phyloP scores from a whole-genome alignment of 2,329 filamentous ascomycete species.

The Neophaeococcomyces aloes region DNA sequence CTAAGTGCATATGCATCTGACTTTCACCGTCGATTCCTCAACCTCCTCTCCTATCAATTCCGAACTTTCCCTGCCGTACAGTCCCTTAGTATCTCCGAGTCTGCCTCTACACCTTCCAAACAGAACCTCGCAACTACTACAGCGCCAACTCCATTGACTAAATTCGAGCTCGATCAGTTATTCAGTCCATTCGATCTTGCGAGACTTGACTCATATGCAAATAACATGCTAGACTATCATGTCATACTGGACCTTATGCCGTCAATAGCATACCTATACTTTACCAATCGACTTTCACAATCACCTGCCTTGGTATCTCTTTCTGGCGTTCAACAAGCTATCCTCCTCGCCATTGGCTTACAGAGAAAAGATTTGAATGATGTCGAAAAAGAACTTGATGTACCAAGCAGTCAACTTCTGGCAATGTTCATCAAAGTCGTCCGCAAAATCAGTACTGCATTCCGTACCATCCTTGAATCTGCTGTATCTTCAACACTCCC shows the following conservation, averaged over 20 bases:
- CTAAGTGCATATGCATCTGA: slow-evolving; percentile 82
- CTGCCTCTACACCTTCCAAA: slow-evolving; percentile 46
- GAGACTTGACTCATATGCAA: slow-evolving; percentile 86
- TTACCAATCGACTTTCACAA: slow-evolving; percentile 61
- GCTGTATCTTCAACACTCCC: slow-evolving; percentile 56
- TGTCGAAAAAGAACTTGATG: slow-evolving; percentile 64
- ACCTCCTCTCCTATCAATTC: slow-evolving; percentile 87
- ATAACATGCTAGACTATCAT: slow-evolving; percentile 96
- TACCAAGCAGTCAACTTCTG: slow-evolving; percentile 68
- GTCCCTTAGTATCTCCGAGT: slow-evolving; percentile 79
- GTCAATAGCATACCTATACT: slow-evolving; percentile 70
- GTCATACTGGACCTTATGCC: slow-evolving; percentile 91
- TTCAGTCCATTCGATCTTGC: slow-evolving; percentile 92
- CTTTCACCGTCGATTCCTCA: slow-evolving; percentile 88
- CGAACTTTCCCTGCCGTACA: slow-evolving; percentile 65
- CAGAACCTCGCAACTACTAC: slow-evolving; percentile 57
- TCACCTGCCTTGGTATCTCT: too few relatives aligned
- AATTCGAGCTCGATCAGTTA: slow-evolving; percentile 62
- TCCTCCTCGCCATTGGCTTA: slow-evolving; percentile 80
- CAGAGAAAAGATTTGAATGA: slow-evolving; percentile 80
- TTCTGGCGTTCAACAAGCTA: slow-evolving; percentile 71
- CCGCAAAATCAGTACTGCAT: slow-evolving; percentile 71
- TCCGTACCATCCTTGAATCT: slow-evolving; percentile 62
- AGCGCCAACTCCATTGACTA: slow-evolving; percentile 51
- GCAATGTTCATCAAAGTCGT: slow-evolving; percentile 98